Evolutionary conservation across 306 rosid genomes (phyloP), one percentile per base, ranked within the genome.

Genomic region (cucumber (Cucumis sativus)): DNA sequence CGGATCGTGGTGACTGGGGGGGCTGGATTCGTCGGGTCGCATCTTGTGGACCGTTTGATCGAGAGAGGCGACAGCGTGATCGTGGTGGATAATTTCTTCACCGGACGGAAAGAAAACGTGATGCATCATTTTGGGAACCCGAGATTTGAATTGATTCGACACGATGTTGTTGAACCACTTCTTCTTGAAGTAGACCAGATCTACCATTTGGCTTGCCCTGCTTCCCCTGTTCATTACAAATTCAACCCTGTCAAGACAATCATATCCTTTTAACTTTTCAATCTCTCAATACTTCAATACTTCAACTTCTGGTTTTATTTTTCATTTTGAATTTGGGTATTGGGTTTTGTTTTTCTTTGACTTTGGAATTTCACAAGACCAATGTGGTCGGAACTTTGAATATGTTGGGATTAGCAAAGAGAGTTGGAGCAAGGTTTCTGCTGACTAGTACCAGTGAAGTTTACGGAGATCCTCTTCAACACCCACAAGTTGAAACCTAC

Each of bases 181-280:
- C 83, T 93, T 61, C 91, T 93, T 12, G 98, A 93, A 75, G 98
- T 93, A 8, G 98, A 93, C 74, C 98, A 93, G 97, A 93, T 93
- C 98, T 91, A 93, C 82, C 98, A 91, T 69, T 91, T 93, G 14
- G 98, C 98, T 33, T 93, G 98, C 84, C 98, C 98, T 18, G 98
- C 98, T 49, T 90, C 98, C 55, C 98, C 98, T 8, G 98, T 93
- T 10, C 98, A 93, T 52, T 93, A 91, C 88, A 91, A 93, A 79
- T 93, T 93, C 93, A 93, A 93, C 88, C 98, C 98, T 1, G 98
- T 93, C 78, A 93, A 93, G 84, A 93, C 98, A 5, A 93, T 93
- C 73, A 93, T 93, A 93, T 93, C 98, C 98, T 93, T 8, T 40
- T 14, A n/a, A 3, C 2, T 37, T 67, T 20, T 40, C 18, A n/a